Percentiles rank a stretch among this genome's conserved stretches.
Evolutionary conservation across 768 basidiomycete genomes (phyloP).

Genomic region (Nidula microcarpa): DNA sequence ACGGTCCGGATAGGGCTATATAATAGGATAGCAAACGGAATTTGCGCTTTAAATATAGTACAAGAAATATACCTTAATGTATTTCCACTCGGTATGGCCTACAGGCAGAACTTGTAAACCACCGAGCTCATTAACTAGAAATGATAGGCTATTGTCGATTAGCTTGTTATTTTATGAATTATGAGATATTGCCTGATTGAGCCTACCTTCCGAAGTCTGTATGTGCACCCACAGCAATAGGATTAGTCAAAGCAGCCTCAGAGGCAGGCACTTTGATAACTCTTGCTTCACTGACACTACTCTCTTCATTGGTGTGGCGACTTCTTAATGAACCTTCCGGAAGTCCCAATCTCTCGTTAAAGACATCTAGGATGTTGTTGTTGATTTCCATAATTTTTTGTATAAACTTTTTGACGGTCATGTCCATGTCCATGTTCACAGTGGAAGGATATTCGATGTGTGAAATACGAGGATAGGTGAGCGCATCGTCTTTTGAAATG

Average conservation of each 20-base stretch:
- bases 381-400: slow-evolving; percentile 50
- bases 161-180: slow-evolving; percentile 12
- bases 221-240: slow-evolving; percentile 48
- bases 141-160: slow-evolving; percentile 40
- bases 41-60: background rate
- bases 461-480: slow-evolving; percentile 47
- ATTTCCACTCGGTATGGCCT: slow-evolving; percentile 56
- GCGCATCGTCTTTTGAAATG: slow-evolving; percentile 59
- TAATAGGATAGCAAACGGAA: background rate
- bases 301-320: slow-evolving; percentile 37
- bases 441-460: slow-evolving; percentile 53
- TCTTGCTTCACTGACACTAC: slow-evolving; percentile 52
- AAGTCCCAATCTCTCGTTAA: slow-evolving; percentile 51
- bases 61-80: slow-evolving; percentile 44
- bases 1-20: slow-evolving; percentile 44
- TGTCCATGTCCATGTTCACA: slow-evolving; percentile 44
- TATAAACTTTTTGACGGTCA: slow-evolving; percentile 45
- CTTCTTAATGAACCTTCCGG: slow-evolving; percentile 39
- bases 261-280: slow-evolving; percentile 43
- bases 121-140: slow-evolving; percentile 62
- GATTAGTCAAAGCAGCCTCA: slow-evolving; percentile 10
- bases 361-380: slow-evolving; percentile 43
- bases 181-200: background rate
- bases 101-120: slow-evolving; percentile 63
- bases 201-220: slow-evolving; percentile 61